A percentile compares a stretch with the other conserved stretches of the same genome.
Evolutionary conservation across 1,284 basidiomycete species (phyloP).

Genomic region (Cryptococcus floricola): DNA sequence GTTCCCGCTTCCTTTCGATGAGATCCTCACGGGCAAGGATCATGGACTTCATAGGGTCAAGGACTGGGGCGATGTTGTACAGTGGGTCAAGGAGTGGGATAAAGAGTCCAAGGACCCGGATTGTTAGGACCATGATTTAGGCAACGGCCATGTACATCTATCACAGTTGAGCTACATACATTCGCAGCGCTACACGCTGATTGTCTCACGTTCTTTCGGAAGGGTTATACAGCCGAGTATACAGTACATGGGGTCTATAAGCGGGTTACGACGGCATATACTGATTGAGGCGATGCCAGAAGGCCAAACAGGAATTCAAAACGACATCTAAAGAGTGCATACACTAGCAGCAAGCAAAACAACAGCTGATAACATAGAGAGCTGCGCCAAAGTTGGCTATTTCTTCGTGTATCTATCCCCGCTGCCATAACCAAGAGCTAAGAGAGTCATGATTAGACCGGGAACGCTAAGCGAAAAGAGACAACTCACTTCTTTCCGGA

Average conservation of each 20-base stretch:
- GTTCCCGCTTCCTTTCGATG: conserved; percentile 12
- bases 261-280: too few species aligned
- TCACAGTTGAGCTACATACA: too few species aligned
- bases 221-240: too few species aligned
- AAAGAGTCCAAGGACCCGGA: conserved; percentile 4
- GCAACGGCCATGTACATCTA: neutral
- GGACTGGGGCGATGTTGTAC: conserved; percentile 31
- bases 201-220: too few species aligned
- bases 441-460: neutral
- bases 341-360: too few species aligned
- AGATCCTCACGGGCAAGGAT: conserved; percentile 14
- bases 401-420: conserved; percentile 1
- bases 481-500: conserved; percentile 24
- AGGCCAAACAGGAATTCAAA: too few species aligned
- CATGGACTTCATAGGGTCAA: conserved; percentile 16
- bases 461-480: neutral
- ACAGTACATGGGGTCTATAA: too few species aligned
- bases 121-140: neutral
- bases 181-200: too few species aligned
- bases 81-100: conserved; percentile 37
- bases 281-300: too few species aligned
- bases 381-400: too few species aligned
- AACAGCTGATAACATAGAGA: too few species aligned
- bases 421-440: conserved; percentile 8
- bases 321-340: too few species aligned